Percentiles rank a stretch among this genome's conserved stretches.
Conservation (phyloP, 108 stramenopile genomes). For the Bacterosira constricta region DNA sequence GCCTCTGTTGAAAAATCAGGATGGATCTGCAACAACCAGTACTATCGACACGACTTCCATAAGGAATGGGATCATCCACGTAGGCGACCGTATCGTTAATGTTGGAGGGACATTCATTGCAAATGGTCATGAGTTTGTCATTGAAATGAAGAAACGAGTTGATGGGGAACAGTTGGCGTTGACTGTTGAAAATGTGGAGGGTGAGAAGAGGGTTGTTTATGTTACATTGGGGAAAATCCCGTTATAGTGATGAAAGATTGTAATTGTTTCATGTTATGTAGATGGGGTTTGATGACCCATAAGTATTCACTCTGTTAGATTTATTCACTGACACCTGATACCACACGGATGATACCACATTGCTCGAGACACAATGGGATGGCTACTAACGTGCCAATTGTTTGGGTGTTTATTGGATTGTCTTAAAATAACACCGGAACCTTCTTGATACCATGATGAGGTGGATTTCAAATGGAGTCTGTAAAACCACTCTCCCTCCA, state of each 20-base stretch:
- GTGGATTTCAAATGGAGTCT: too few relatives aligned
- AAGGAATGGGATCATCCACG: conserved; percentile 29
- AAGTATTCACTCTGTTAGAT: too few relatives aligned
- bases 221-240: conserved; percentile 54
- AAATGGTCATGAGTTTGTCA: conserved; percentile 51
- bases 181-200: conserved; percentile 61
- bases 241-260: conserved; percentile 15
- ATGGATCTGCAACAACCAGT: neutral
- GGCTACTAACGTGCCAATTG: too few relatives aligned
- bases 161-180: conserved; percentile 62
- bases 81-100: conserved; percentile 71
- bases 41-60: neutral
- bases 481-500: too few relatives aligned
- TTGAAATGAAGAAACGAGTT: conserved; percentile 52
- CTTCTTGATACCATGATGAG: too few relatives aligned
- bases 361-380: too few relatives aligned
- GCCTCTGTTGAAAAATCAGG: conserved; percentile 4
- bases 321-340: too few relatives aligned
- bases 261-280: too few relatives aligned
- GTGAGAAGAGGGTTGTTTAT: conserved; percentile 73
- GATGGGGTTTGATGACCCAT: too few relatives aligned
- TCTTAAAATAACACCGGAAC: too few relatives aligned
- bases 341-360: too few relatives aligned
- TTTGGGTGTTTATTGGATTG: too few relatives aligned
- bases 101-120: conserved; percentile 59